Percentiles rank a stretch among this genome's conserved stretches.
Evolutionary conservation across 345 rosid species (phyloP).

Genomic region (Eucalyptus rudis): DNA sequence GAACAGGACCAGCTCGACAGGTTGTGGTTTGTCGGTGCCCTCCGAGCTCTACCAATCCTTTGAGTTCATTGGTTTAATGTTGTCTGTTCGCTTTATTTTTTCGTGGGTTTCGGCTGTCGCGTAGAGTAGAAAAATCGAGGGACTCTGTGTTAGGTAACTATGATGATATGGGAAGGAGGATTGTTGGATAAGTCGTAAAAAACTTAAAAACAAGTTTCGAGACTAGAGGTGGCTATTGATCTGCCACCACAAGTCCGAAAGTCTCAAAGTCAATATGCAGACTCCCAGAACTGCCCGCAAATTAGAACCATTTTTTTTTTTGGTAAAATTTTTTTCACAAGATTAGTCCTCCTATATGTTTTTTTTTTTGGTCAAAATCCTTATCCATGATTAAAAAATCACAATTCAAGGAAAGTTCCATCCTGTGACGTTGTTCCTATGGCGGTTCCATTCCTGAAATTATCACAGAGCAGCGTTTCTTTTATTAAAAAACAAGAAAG

Average conservation of each 20-base stretch:
- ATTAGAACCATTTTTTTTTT: not conserved
- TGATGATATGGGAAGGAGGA: not conserved
- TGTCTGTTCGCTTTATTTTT: not conserved
- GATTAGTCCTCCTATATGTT: too few relatives aligned
- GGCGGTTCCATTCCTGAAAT: too few relatives aligned
- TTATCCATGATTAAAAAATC: too few relatives aligned
- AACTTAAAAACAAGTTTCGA: not conserved
- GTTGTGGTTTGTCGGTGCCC: too few relatives aligned
- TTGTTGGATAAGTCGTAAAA: not conserved
- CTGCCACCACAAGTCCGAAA: not conserved
- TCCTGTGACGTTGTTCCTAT: too few relatives aligned
- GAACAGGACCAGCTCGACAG: too few relatives aligned
- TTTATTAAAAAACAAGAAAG: too few relatives aligned
- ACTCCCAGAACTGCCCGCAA: not conserved
- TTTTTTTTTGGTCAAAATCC: too few relatives aligned
- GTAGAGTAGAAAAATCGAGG: not conserved
- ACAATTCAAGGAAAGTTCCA: too few relatives aligned
- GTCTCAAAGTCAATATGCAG: not conserved
- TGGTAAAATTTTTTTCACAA: too few relatives aligned
- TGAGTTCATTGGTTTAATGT: not conserved
- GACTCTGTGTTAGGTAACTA: not conserved
- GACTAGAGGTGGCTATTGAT: not conserved
- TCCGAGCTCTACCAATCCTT: too few relatives aligned
- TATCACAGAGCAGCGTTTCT: too few relatives aligned
- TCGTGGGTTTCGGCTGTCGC: not conserved